phyloP scores from a whole-genome alignment of 768 basidiomycete genomes.

The Boletus coccyginus region DNA sequence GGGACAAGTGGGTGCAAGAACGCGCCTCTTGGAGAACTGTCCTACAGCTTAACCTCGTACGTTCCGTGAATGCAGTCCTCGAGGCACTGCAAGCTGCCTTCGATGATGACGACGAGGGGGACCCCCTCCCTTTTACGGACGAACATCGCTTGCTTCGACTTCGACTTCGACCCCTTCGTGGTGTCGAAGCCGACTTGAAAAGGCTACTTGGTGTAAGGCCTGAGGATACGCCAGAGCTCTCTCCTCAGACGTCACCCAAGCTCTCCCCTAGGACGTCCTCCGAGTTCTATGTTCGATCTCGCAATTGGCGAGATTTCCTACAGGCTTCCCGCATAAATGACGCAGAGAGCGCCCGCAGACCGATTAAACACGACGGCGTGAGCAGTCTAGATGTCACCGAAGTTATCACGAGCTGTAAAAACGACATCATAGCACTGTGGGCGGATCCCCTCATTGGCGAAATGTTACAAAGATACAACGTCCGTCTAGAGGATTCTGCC shows the following conservation, averaged over 20 bases:
- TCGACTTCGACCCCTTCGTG: slow-evolving; percentile 59
- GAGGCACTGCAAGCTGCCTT: slow-evolving; percentile 57
- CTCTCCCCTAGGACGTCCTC: slow-evolving; percentile 30
- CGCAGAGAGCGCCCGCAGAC: slow-evolving; percentile 1
- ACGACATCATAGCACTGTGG: slow-evolving; percentile 68
- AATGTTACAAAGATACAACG: slow-evolving; percentile 43
- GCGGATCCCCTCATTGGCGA: slow-evolving; percentile 49
- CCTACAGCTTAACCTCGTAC: slow-evolving; percentile 77
- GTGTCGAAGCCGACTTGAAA: slow-evolving; percentile 63
- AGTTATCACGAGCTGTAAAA: slow-evolving; percentile 55
- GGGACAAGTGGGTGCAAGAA: slow-evolving; percentile 61
- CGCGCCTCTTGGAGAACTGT: slow-evolving; percentile 74
- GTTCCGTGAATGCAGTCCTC: slow-evolving; percentile 64
- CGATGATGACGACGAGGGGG: slow-evolving; percentile 35
- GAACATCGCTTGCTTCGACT: slow-evolving; percentile 52
- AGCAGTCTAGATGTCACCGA: slow-evolving; percentile 43
- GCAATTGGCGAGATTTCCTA: slow-evolving; percentile 40
- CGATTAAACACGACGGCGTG: slow-evolving; percentile 19
- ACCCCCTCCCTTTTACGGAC: slow-evolving; percentile 45
- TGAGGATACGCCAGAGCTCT: slow-evolving; percentile 32
- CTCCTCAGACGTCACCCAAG: slow-evolving; percentile 42
- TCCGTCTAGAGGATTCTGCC: slow-evolving; percentile 60
- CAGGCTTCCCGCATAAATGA: slow-evolving; percentile 22
- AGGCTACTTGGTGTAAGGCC: slow-evolving; percentile 51
- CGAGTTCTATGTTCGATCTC: slow-evolving; percentile 56